Evolutionary conservation across 176 grass and related monocot genomes (phyloP).

Genomic region (Musa itinerans): DNA sequence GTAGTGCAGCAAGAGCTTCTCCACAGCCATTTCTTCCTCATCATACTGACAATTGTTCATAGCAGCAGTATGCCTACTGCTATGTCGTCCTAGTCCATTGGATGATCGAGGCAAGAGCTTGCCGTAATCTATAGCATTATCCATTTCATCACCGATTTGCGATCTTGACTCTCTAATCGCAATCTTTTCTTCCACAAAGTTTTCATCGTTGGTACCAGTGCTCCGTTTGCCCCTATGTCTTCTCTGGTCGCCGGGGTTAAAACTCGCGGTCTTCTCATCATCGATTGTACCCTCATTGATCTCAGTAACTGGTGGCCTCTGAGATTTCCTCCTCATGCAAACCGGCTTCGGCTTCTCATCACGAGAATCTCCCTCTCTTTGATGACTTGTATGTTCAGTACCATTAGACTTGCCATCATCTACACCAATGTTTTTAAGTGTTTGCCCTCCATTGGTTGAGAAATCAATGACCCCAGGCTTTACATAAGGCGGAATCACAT

Average conservation of each 20-base stretch:
- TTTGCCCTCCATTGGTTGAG: constrained; percentile 10
- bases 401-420: constrained; percentile 16
- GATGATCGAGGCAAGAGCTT: constrained; percentile 18
- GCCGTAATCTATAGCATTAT: constrained; percentile 22
- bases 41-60: background rate
- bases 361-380: constrained; percentile 21
- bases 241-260: constrained; percentile 24
- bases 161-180: background rate
- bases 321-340: constrained; percentile 51
- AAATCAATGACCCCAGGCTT: constrained; percentile 22
- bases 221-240: constrained; percentile 36
- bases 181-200: constrained; percentile 8
- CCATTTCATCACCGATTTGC: constrained; percentile 5
- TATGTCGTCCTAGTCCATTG: constrained; percentile 24
- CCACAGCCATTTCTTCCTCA: constrained; percentile 27
- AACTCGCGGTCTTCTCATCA: constrained; percentile 27
- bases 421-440: constrained; percentile 6
- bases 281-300: constrained; percentile 7
- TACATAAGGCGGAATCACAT: constrained; percentile 70
- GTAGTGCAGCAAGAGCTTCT: constrained; percentile 53
- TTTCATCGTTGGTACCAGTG: constrained; percentile 15
- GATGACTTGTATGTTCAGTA: constrained; percentile 7
- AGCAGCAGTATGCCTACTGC: constrained; percentile 29
- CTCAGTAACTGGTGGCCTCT: constrained; percentile 24
- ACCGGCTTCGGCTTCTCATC: constrained; percentile 32